Conservation (phyloP, 352 stramenopile species). For the Pythium guiyangense region DNA sequence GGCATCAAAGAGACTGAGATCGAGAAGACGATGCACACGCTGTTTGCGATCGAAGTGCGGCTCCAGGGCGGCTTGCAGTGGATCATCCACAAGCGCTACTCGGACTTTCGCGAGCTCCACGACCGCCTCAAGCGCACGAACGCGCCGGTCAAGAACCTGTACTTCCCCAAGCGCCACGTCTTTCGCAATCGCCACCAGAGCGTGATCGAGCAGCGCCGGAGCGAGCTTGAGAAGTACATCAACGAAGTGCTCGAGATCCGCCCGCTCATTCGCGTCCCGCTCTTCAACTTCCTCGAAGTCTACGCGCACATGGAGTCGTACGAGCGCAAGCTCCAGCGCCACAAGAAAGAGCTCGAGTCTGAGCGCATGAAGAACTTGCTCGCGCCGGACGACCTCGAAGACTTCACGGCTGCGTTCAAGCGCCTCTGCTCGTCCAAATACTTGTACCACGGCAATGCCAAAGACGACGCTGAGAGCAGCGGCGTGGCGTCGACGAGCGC, state of each 20-base stretch:
- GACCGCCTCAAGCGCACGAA: slow-evolving; percentile 80
- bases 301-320: slow-evolving; percentile 87
- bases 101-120: slow-evolving; percentile 85
- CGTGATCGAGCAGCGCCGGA: slow-evolving; percentile 83
- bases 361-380: slow-evolving; percentile 87
- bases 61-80: slow-evolving; percentile 79
- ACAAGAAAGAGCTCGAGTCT: slow-evolving; percentile 86
- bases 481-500: slow-evolving; percentile 10
- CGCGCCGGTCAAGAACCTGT: slow-evolving; percentile 67
- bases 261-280: slow-evolving; percentile 71
- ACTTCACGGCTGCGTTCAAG: slow-evolving; percentile 76
- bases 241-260: slow-evolving; percentile 82
- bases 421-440: slow-evolving; percentile 82
- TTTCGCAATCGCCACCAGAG: slow-evolving; percentile 82
- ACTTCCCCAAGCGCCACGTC: slow-evolving; percentile 84
- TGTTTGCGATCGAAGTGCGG: slow-evolving; percentile 78
- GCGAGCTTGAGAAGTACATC: slow-evolving; percentile 86
- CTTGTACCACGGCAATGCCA: slow-evolving; percentile 63
- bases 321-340: slow-evolving; percentile 75
- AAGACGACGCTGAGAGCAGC: slow-evolving; percentile 20
- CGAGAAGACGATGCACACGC: slow-evolving; percentile 76
- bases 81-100: slow-evolving; percentile 89
- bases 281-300: slow-evolving; percentile 87
- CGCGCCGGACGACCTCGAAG: slow-evolving; percentile 46
- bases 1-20: slow-evolving; percentile 77